Percentiles rank a stretch among this genome's conserved stretches.
Conservation (phyloP, 2,329 filamentous ascomycete genomes). For the Fusarium sp. region DNA sequence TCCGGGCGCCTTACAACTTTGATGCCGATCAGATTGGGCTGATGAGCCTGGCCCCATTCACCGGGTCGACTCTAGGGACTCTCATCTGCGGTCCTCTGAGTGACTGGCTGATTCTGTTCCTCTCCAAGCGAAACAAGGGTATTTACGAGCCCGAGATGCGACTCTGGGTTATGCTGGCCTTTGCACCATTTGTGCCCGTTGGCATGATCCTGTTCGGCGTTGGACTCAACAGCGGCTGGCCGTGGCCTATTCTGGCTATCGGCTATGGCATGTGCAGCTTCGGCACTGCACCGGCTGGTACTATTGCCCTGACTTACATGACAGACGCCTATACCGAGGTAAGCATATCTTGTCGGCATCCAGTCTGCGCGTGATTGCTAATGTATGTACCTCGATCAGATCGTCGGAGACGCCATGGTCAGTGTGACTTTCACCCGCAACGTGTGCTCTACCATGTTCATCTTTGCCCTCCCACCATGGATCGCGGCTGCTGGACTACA, state of each 20-base stretch:
- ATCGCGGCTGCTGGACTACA: not conserved
- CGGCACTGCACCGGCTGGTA: not conserved
- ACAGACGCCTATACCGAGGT: constrained; percentile 3
- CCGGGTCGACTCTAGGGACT: constrained; percentile 52
- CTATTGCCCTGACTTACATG: constrained; percentile 5
- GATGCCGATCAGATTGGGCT: constrained; percentile 38
- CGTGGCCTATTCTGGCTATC: constrained; percentile 2
- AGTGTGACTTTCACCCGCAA: constrained; percentile 7
- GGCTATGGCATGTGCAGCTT: constrained; percentile 7
- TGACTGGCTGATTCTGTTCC: constrained; percentile 51
- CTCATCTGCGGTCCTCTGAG: constrained; percentile 52
- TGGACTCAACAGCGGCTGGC: constrained; percentile 3
- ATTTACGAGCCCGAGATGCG: constrained; percentile 59
- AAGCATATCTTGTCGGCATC: not conserved
- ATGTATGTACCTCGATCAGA: not conserved
- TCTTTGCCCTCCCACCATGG: constrained; percentile 12
- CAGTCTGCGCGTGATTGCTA: not conserved
- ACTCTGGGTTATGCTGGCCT: constrained; percentile 26
- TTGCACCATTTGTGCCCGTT: not conserved
- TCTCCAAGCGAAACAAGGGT: constrained; percentile 52
- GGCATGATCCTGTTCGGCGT: not conserved
- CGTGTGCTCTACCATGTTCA: not conserved
- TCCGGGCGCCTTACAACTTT: constrained; percentile 47
- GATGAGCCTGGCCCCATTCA: constrained; percentile 44
- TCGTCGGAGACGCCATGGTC: constrained; percentile 10